Evolutionary conservation across 2,329 filamentous ascomycete genomes (phyloP).

Genomic region (Penicillium sp.): DNA sequence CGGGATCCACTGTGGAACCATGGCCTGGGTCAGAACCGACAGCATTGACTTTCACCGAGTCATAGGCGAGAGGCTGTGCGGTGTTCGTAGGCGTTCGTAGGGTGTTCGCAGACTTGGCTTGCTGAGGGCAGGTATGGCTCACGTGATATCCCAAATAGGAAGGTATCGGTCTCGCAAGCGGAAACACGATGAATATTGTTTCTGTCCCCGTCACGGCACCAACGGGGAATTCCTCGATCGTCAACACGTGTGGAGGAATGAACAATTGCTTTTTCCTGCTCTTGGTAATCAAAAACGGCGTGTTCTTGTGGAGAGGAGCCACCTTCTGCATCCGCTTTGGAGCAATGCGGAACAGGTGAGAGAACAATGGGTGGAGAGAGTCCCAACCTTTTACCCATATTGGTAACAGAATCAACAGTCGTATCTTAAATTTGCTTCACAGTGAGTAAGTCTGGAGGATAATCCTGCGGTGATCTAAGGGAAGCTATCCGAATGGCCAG

Average conservation of each 20-base stretch:
- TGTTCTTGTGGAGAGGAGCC: background rate
- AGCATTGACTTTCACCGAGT: background rate
- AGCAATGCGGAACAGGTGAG: background rate
- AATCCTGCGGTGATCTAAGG: background rate
- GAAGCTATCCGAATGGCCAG: background rate
- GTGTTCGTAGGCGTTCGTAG: background rate
- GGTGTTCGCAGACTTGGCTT: background rate
- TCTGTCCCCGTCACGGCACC: background rate
- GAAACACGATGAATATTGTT: background rate
- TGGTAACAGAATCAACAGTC: background rate
- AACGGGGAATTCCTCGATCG: background rate
- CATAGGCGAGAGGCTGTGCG: background rate
- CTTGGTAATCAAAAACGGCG: background rate
- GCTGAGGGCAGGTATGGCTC: background rate
- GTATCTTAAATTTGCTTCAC: background rate
- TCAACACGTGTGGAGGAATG: background rate
- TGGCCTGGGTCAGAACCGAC: background rate
- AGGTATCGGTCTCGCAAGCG: background rate
- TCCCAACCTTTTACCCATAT: background rate
- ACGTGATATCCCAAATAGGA: conserved; percentile 1
- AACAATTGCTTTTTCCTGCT: background rate
- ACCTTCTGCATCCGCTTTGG: conserved; percentile 8
- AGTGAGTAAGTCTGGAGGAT: background rate
- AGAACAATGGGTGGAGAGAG: background rate
- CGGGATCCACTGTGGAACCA: background rate